Base-by-base conservation (phyloP, 2,329 filamentous ascomycete genomes). In the Claviceps quebecensis region DNA sequence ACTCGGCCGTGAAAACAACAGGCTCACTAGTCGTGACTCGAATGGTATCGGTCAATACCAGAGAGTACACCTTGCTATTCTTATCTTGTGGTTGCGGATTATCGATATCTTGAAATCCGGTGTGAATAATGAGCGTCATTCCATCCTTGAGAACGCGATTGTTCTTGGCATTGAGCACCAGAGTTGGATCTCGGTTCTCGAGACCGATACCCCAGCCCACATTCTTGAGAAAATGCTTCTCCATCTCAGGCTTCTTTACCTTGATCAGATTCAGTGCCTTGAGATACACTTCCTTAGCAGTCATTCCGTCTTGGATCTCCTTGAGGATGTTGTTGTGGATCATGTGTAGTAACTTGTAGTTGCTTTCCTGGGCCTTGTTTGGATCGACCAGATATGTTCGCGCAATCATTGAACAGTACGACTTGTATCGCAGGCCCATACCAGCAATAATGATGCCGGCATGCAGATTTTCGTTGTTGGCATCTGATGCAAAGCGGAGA, bases 341-440 rank as follows among this genome's bases (percentile, higher is more conserved):
- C 49, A 81, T 80, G 50, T 87, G 74, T 4, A 98, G 76, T 16
- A 96, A 79, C 61, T 91, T 94, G 74, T 98, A 98, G 63, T 90
- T 93, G 64, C 78, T 84, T 69, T 97, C 93, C 65, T 98, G 93
- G 0, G 86, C 81, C 68, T 96, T 97, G 70, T 93, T 96, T 16
- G 94, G 94, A 60, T 97, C 94, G 46, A 98, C 91, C 55, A 98
- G 77, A 67, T 95, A 98, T 7, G 94, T 97, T 57, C 93, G 83
- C 13, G 86, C 89, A 58, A 98, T 88, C 54, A 89, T 80, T 2
- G 90, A 95, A 64, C 87, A 90, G 68, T 98, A 98, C 1, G 89
- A 94, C 69, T 93, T 93, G 71, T 98, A 98, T 57, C 93, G 81
- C 55, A 98, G 77, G 50, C 93, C 93, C 68, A 98, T 81, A 1